A percentile compares a stretch with the other conserved stretches of the same genome.
phyloP scores from a whole-genome alignment of 2,329 filamentous ascomycete genomes.

The Ascochyta viciae-villosae region DNA sequence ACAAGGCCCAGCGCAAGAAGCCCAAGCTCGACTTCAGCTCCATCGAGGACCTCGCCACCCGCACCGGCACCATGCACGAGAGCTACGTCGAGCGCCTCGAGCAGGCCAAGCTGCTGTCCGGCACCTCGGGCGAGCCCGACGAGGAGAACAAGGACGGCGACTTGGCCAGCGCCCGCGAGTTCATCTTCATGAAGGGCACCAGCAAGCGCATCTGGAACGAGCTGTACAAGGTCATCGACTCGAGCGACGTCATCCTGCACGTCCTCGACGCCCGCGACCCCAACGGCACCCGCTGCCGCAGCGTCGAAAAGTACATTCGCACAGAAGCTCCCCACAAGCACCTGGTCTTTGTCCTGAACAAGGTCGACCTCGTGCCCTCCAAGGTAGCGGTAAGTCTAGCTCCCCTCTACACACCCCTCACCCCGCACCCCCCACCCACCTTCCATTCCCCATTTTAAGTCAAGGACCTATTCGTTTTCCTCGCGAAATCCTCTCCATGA shows the following conservation, averaged over 20 bases:
- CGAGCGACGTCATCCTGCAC: conserved; percentile 91
- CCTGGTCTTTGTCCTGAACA: conserved; percentile 86
- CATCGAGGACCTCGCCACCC: conserved; percentile 81
- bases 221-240: conserved; percentile 93
- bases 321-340: conserved; percentile 97
- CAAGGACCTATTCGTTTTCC: conserved; percentile 73
- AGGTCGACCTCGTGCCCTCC: conserved; percentile 91
- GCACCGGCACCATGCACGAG: conserved; percentile 81
- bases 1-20: conserved; percentile 90
- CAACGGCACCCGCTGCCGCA: conserved; percentile 81
- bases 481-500: conserved; percentile 63
- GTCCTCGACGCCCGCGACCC: conserved; percentile 42
- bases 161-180: conserved; percentile 58
- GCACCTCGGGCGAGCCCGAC: conserved; percentile 66
- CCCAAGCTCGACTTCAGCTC: conserved; percentile 86
- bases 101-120: conserved; percentile 77
- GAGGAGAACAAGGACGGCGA: conserved; percentile 55
- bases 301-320: conserved; percentile 90
- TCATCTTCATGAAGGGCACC: conserved; percentile 93
- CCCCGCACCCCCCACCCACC: conserved; percentile 46
- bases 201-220: conserved; percentile 88
- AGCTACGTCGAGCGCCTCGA: conserved; percentile 81
- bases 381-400: conserved; percentile 85
- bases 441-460: conserved; percentile 85
- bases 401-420: conserved; percentile 15